Conservation (phyloP, 768 basidiomycete genomes). For the Lactifluus pinguis region DNA sequence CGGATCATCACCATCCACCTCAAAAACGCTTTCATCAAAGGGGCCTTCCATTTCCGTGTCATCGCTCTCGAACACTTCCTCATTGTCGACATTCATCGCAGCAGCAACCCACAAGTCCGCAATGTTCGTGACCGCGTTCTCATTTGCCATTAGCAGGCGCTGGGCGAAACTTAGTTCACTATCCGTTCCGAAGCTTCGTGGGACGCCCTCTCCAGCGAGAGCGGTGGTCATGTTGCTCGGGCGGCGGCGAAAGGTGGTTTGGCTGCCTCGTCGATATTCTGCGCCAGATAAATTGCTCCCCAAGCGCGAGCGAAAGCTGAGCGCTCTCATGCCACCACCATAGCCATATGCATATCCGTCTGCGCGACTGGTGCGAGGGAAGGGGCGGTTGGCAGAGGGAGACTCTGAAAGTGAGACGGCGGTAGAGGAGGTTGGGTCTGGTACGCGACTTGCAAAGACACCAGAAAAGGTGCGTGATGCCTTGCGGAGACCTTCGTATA, state of each 20-base stretch:
- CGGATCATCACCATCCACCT: slow-evolving; percentile 25
- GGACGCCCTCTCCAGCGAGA: slow-evolving; percentile 29
- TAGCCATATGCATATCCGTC: slow-evolving; percentile 82
- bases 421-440: slow-evolving; percentile 30
- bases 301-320: slow-evolving; percentile 18
- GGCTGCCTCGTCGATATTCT: slow-evolving; percentile 44
- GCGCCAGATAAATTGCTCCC: slow-evolving; percentile 16
- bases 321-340: slow-evolving; percentile 32
- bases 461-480: slow-evolving; percentile 44
- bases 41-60: slow-evolving; percentile 31
- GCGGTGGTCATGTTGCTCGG: slow-evolving; percentile 31
- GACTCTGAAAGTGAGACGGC: slow-evolving; percentile 29
- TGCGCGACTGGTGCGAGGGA: slow-evolving; percentile 44
- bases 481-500: slow-evolving; percentile 25
- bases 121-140: slow-evolving; percentile 89
- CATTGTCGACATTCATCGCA: slow-evolving; percentile 90
- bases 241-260: slow-evolving; percentile 41
- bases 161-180: slow-evolving; percentile 80
- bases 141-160: slow-evolving; percentile 83
- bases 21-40: slow-evolving; percentile 23
- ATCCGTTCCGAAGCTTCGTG: slow-evolving; percentile 33
- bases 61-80: slow-evolving; percentile 58
- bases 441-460: slow-evolving; percentile 46
- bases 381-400: slow-evolving; percentile 38
- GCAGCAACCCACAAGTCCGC: slow-evolving; percentile 97